phyloP scores from a whole-genome alignment of 495 filamentous ascomycete genomes.

The Poronia punctata region DNA sequence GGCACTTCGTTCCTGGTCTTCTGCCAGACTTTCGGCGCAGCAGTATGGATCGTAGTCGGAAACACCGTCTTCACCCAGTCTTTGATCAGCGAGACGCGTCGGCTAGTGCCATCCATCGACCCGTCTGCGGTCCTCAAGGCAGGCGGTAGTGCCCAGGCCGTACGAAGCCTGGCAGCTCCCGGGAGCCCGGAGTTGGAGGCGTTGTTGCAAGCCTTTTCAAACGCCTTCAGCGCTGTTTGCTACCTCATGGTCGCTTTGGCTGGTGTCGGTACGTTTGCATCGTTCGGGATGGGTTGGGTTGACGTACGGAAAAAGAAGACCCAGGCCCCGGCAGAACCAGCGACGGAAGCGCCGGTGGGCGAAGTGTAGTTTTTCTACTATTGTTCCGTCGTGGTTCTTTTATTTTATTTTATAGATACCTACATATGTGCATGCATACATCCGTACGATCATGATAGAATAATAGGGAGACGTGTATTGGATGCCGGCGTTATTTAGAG shows the following conservation, averaged over 20 bases:
- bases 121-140: slow-evolving; percentile 29
- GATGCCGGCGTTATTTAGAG: too few species aligned
- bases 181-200: slow-evolving; percentile 26
- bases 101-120: slow-evolving; percentile 32
- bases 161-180: slow-evolving; percentile 35
- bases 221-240: slow-evolving; percentile 33
- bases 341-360: too few species aligned
- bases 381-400: too few species aligned
- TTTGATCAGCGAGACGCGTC: slow-evolving; percentile 26
- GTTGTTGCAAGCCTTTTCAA: slow-evolving; percentile 38
- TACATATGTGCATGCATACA: too few species aligned
- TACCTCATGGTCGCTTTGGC: slow-evolving; percentile 33
- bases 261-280: slow-evolving; percentile 21
- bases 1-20: slow-evolving; percentile 48
- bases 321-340: slow-evolving; percentile 1
- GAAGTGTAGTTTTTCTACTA: too few species aligned
- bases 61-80: slow-evolving; percentile 46
- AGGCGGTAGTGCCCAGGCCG: slow-evolving; percentile 28
- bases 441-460: too few species aligned
- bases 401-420: too few species aligned
- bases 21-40: slow-evolving; percentile 45
- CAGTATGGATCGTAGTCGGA: slow-evolving; percentile 44
- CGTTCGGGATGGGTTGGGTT: slow-evolving; percentile 48
- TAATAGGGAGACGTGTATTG: too few species aligned
- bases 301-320: slow-evolving; percentile 37